A percentile compares a stretch with the other conserved stretches of the same genome.
phyloP scores from a whole-genome alignment of 1,139 yeast species.

The Lodderomyces margitis region DNA sequence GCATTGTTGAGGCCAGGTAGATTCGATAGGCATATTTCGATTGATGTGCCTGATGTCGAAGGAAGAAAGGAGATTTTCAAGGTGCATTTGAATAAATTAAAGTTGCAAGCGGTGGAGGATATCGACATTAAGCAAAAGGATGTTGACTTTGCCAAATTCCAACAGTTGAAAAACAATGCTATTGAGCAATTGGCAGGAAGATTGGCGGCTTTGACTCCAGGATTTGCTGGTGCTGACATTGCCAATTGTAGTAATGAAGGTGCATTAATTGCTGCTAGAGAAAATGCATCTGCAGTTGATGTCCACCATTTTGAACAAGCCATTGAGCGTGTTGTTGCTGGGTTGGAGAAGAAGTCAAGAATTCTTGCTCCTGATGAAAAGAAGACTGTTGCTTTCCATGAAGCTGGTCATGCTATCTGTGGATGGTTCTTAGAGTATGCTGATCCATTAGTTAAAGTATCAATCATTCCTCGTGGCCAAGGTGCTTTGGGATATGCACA shows the following conservation, averaged over 20 bases:
- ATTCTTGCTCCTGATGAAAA: conserved; percentile 70
- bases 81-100: conserved; percentile 63
- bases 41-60: conserved; percentile 74
- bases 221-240: conserved; percentile 84
- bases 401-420: conserved; percentile 81
- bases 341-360: conserved; percentile 70
- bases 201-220: conserved; percentile 77
- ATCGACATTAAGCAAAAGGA: conserved; percentile 39
- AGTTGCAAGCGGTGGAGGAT: conserved; percentile 40
- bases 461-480: conserved; percentile 82
- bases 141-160: conserved; percentile 48
- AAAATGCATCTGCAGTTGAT: conserved; percentile 54
- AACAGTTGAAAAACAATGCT: conserved; percentile 46
- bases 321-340: conserved; percentile 79
- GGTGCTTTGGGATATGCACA: conserved; percentile 86
- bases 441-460: conserved; percentile 74
- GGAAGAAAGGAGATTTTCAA: conserved; percentile 75
- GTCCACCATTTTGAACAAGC: conserved; percentile 72
- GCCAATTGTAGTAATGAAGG: conserved; percentile 85
- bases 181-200: conserved; percentile 65
- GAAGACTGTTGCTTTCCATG: conserved; percentile 76
- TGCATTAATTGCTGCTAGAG: conserved; percentile 77
- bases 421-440: conserved; percentile 74
- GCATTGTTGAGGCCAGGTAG: conserved; percentile 83
- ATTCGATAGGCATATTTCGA: conserved; percentile 73